Conservation (phyloP, 2,329 filamentous ascomycete species). For the Diplodia scrobiculata region DNA sequence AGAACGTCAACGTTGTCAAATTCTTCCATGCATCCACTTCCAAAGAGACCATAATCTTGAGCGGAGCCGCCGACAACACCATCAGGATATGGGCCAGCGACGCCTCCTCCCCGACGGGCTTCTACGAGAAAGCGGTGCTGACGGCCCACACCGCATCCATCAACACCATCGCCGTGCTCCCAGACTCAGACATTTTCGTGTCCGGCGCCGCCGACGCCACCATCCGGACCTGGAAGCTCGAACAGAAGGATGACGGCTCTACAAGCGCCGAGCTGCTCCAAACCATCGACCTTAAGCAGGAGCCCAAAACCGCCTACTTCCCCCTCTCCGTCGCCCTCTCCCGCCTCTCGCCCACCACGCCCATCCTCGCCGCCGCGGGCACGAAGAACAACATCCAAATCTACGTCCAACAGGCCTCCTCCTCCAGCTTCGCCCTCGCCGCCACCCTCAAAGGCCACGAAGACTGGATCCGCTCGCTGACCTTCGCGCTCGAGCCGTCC, state of each 20-base stretch:
- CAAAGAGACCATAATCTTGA: slow-evolving; percentile 64
- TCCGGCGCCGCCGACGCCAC: slow-evolving; percentile 66
- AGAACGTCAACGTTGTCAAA: slow-evolving; percentile 78
- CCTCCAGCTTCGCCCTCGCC: slow-evolving; percentile 65
- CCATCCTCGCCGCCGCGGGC: slow-evolving; percentile 80
- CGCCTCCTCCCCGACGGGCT: slow-evolving; percentile 38
- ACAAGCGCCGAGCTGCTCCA: slow-evolving; percentile 36
- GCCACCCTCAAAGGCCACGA: slow-evolving; percentile 86
- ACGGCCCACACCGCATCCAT: slow-evolving; percentile 72
- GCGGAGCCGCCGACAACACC: slow-evolving; percentile 77
- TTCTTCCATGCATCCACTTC: slow-evolving; percentile 64
- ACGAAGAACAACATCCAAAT: slow-evolving; percentile 82
- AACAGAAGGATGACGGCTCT: slow-evolving; percentile 38
- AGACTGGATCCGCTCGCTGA: slow-evolving; percentile 87
- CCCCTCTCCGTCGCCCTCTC: slow-evolving; percentile 75
- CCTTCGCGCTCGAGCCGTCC: slow-evolving; percentile 61
- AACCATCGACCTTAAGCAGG: slow-evolving; percentile 54
- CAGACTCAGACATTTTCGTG: slow-evolving; percentile 54
- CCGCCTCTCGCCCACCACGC: slow-evolving; percentile 57
- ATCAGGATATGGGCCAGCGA: slow-evolving; percentile 64
- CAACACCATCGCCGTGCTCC: slow-evolving; percentile 61
- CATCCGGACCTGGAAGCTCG: slow-evolving; percentile 69
- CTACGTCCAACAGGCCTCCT: slow-evolving; percentile 60
- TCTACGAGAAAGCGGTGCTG: slow-evolving; percentile 53
- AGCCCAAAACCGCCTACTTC: slow-evolving; percentile 70